phyloP scores from a whole-genome alignment of 129 eudicot species.

The Smallanthus sonchifolius region DNA sequence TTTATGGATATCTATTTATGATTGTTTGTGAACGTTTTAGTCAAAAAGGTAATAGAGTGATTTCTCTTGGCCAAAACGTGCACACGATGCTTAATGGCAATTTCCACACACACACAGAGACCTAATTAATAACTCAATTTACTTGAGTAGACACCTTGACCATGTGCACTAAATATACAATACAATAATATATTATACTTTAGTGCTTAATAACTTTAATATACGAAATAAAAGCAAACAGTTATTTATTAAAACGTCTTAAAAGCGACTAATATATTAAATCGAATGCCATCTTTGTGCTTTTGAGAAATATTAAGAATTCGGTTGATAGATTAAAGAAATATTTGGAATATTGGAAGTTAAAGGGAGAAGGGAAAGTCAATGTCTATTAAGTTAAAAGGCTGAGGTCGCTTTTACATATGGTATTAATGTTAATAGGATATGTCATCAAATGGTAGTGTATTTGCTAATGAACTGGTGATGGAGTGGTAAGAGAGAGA shows the following conservation, averaged over 20 bases:
- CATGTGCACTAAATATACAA: conserved; percentile 18
- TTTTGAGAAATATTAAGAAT: too few relatives aligned
- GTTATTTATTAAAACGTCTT: neutral
- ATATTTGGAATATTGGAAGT: too few relatives aligned
- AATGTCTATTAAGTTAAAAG: too few relatives aligned
- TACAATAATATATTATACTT: neutral
- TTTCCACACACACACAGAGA: neutral
- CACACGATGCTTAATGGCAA: conserved; percentile 14
- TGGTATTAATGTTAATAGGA: too few relatives aligned
- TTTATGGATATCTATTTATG: neutral
- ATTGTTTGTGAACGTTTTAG: conserved; percentile 17
- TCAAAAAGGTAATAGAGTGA: conserved; percentile 30
- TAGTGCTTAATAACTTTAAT: neutral
- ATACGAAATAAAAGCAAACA: neutral
- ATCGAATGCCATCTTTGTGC: neutral
- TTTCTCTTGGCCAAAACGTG: conserved; percentile 26
- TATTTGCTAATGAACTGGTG: too few relatives aligned
- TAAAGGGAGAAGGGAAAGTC: too few relatives aligned
- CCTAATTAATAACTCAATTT: conserved; percentile 6
- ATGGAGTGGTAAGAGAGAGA: too few relatives aligned
- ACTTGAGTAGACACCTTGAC: conserved; percentile 25
- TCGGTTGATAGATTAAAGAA: too few relatives aligned
- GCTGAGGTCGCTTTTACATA: too few relatives aligned
- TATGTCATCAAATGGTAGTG: too few relatives aligned
- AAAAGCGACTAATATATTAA: neutral